Evolutionary conservation across 164 flowering plant species (phyloP).

Genomic region (Chimonanthus praecox): DNA sequence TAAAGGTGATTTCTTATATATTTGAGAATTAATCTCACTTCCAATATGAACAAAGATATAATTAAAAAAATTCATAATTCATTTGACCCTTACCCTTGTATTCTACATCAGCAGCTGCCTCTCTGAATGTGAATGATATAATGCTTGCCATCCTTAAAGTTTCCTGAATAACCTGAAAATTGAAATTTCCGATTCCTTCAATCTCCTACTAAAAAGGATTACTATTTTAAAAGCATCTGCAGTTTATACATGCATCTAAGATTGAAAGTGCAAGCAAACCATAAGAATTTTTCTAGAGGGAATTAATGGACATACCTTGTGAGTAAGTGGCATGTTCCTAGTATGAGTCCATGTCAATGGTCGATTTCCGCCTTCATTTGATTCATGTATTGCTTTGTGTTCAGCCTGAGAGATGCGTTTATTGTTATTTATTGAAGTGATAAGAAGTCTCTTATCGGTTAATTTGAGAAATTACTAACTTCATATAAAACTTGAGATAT

Average conservation of each 20-base stretch:
- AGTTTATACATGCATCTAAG: neutral
- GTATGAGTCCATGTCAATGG: slow-evolving; percentile 67
- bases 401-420: slow-evolving; percentile 43
- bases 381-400: slow-evolving; percentile 41
- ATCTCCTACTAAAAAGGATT: neutral
- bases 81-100: slow-evolving; percentile 54
- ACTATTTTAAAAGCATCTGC: neutral
- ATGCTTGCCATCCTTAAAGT: slow-evolving; percentile 85
- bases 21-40: too few species aligned
- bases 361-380: slow-evolving; percentile 29
- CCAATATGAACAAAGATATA: too few species aligned
- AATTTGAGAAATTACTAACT: too few species aligned
- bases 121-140: slow-evolving; percentile 82
- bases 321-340: slow-evolving; percentile 68
- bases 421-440: too few species aligned
- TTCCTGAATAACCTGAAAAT: slow-evolving; percentile 63
- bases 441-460: too few species aligned
- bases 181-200: slow-evolving; percentile 17
- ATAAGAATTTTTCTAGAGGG: neutral
- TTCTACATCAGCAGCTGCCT: slow-evolving; percentile 86
- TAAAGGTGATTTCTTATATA: too few species aligned
- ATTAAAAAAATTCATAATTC: too few species aligned
- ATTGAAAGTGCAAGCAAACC: too few species aligned
- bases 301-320: slow-evolving; percentile 33
- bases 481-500: neutral